Base-by-base conservation (phyloP, 202 grass and related monocot species). In the Brachypodium distachyon region DNA sequence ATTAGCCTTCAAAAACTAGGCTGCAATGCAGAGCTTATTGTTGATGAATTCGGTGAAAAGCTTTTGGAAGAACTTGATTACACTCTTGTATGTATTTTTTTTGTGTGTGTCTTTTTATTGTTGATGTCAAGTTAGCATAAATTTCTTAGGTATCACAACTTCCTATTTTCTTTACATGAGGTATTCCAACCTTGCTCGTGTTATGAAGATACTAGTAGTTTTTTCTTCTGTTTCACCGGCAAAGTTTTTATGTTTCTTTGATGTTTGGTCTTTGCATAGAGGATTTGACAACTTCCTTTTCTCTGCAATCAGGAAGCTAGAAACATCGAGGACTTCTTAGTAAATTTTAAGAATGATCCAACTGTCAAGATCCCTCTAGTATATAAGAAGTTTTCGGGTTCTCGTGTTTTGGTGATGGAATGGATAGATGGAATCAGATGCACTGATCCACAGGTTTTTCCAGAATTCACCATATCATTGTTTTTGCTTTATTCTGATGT, bases 371-470 rank as follows among this genome's bases (percentile, higher is more conserved):
- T 98, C 80, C 95, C 95, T 79, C 83, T 27, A 79, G 95, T 90
- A 52, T 95, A 98, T 83, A 98, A 90, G 48, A 77, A 95, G 23
- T 67, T 83, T 71, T 98, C 82, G 11, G 91, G 95, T 61, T 78
- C 91, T 66, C 87, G 87, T 74, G 95, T 92, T 88, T 79, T 95
- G 76, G 95, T 92, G 60, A 98, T 98, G 95, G 95, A 98, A 80
- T 98, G 95, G 95, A 98, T 98, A 75, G 89, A 95, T 87, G 95
- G 95, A 68, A 94, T 98, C 61, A 84, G 95, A 84, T 95, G 95
- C 78, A 98, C 95, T 18, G 77, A 98, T 46, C 95, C 95, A 78
- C 84, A 92, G 95, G 95, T 98, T 78, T 68, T 60, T 50, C n/a
- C n/a, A 84, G 48, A 32, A 86, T 61, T 64, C 29, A 61, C 69